Evolutionary conservation across 331 rosid species (phyloP), one percentile per base, ranked within the genome.

Genomic region (Acacia pycnantha): DNA sequence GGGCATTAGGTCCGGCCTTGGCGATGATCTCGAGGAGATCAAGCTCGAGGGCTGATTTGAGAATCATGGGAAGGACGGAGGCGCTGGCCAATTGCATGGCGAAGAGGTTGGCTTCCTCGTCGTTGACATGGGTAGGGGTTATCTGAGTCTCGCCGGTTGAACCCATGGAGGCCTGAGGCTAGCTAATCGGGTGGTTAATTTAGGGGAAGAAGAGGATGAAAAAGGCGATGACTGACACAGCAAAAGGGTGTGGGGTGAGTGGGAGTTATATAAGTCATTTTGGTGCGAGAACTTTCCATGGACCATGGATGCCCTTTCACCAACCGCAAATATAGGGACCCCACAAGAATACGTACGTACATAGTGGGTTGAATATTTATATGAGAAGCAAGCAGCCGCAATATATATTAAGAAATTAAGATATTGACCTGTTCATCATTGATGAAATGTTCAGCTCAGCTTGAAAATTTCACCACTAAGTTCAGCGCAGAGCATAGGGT

Each of bases 81-180:
- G 94, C 99, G 73, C 97, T 90, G 15, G 93, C 94, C 5, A 95
- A 47, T 46, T 95, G 99, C 99, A 95, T 93, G 1, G 98, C 99
- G 31, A 93, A 95, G 9, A 93, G 97, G 71, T 86, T 89, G 3
- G 98, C 94, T 74, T 95, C 98, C 70, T 93, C 99, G 13, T 95
- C 96, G 2, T 89, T 83, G 5, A 93, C 90, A 10, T 84, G 84
- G 48, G 94, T 91, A 26, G 98, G 97, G 2, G 97, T 91, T 33
- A 91, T 92, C 77, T 94, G 98, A n/a, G 94, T 92, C 79, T 94
- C 97, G 0, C 84, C 85, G 0, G 73, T 54, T 33, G 98, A 94
- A 81, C 93, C 95, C 98, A 94, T 92, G 35, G 70, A 3, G 19
- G 48, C 5, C 1, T 22, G 29, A 18, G 10, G 51, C 29, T n/a